Conservation (phyloP, 805 yeast genomes). For the Priceomyces fermenticarens region DNA sequence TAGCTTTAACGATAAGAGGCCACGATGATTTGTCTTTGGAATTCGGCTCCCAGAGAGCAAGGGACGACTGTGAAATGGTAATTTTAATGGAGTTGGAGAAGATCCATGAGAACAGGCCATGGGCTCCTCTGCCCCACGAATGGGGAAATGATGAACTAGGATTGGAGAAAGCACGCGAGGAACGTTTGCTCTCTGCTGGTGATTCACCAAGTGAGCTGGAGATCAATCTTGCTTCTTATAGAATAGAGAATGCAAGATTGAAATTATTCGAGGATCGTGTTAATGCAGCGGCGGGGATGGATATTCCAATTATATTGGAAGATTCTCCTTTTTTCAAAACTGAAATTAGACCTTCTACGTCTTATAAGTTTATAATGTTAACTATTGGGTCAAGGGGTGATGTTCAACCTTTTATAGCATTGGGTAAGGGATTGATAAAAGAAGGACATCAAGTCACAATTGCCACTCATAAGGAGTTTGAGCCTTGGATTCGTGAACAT, state of each 20-base stretch:
- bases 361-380: constrained; percentile 61
- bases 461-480: constrained; percentile 82
- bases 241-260: constrained; percentile 56
- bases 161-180: constrained; percentile 12
- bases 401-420: constrained; percentile 92
- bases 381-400: constrained; percentile 97
- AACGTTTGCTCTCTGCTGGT: constrained; percentile 1
- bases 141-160: constrained; percentile 23
- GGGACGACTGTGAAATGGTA: constrained; percentile 71
- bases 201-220: constrained; percentile 2
- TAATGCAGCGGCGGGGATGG: constrained; percentile 55
- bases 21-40: constrained; percentile 77
- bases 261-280: constrained; percentile 67
- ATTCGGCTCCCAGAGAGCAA: constrained; percentile 56
- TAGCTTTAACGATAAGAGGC: constrained; percentile 67
- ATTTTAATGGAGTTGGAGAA: constrained; percentile 50
- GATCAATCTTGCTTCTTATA: constrained; percentile 14
- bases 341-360: constrained; percentile 49
- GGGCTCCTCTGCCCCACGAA: constrained; percentile 20
- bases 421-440: constrained; percentile 70
- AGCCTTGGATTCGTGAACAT: constrained; percentile 65
- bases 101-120: constrained; percentile 22
- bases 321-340: constrained; percentile 56
- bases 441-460: constrained; percentile 87
- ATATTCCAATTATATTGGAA: constrained; percentile 67